These are phyloP conservation scores for Isatis tinctoria DNA, from an alignment of 345 rosid genomes.

Conservation along the genomic window DNA sequence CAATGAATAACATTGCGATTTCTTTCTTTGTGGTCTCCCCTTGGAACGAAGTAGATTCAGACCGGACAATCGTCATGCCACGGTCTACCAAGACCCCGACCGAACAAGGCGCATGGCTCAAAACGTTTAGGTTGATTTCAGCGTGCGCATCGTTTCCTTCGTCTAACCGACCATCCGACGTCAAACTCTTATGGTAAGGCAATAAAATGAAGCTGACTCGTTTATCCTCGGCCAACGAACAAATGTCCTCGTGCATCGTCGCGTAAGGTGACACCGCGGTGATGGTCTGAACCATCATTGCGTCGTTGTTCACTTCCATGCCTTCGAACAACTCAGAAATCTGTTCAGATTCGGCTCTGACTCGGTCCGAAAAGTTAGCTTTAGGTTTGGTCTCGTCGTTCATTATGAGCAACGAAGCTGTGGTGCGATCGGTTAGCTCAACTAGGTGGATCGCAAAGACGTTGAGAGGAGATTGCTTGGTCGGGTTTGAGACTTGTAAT, in stretches of 20 bases:
- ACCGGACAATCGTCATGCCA: conserved; percentile 32
- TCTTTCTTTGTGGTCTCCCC: conserved; percentile 8
- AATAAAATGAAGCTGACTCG: conserved; percentile 40
- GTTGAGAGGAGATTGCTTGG: conserved; percentile 34
- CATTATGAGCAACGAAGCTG: conserved; percentile 52
- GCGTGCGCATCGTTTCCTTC: conserved; percentile 32
- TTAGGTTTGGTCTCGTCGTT: conserved; percentile 34
- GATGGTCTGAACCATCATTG: conserved; percentile 35
- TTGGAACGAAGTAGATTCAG: neutral
- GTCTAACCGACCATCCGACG: conserved; percentile 34
- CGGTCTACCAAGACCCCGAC: conserved; percentile 55
- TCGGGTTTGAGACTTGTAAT: conserved; percentile 42
- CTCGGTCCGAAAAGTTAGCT: conserved; percentile 15
- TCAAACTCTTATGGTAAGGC: conserved; percentile 48
- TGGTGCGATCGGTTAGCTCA: conserved; percentile 46
- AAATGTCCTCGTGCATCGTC: conserved; percentile 62
- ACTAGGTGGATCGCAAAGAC: conserved; percentile 51
- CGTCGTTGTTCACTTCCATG: conserved; percentile 21
- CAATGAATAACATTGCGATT: conserved; percentile 43
- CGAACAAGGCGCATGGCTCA: conserved; percentile 50
- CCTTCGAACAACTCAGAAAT: conserved; percentile 36
- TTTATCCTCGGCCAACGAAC: conserved; percentile 61
- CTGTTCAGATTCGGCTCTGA: conserved; percentile 34
- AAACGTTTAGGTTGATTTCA: conserved; percentile 44
- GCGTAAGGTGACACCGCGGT: conserved; percentile 53